Evolutionary conservation across 441 rosid genomes (phyloP).

Genomic region (Gossypium davidsonii): DNA sequence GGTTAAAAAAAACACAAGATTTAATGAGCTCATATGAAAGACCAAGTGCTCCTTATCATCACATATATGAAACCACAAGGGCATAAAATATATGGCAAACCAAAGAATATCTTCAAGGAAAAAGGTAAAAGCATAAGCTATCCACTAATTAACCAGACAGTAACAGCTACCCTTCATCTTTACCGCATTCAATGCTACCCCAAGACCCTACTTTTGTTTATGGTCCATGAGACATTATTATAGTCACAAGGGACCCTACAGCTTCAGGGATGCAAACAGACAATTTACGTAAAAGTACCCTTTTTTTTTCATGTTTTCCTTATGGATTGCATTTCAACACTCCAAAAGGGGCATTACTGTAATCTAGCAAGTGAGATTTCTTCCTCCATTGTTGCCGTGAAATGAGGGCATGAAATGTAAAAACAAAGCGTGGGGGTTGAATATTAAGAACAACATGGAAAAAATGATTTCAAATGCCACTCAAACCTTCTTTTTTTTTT

Average conservation of each 20-base stretch:
- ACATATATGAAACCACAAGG: slow-evolving; percentile 24
- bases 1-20: slow-evolving; percentile 24
- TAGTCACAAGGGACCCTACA: slow-evolving; percentile 30
- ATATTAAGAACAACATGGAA: slow-evolving; percentile 10
- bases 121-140: slow-evolving; percentile 2
- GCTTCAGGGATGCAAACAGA: slow-evolving; percentile 4
- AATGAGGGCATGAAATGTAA: slow-evolving; percentile 30
- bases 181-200: slow-evolving; percentile 18
- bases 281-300: slow-evolving; percentile 24
- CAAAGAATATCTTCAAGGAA: slow-evolving; percentile 9
- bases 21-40: slow-evolving; percentile 38
- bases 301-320: background rate
- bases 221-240: slow-evolving; percentile 30
- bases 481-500: slow-evolving; percentile 7
- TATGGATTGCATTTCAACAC: background rate
- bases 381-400: slow-evolving; percentile 56
- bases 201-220: slow-evolving; percentile 8
- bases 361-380: slow-evolving; percentile 18
- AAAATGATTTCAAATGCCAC: slow-evolving; percentile 19
- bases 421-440: slow-evolving; percentile 30
- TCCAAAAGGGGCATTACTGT: slow-evolving; percentile 18
- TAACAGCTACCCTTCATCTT: slow-evolving; percentile 9
- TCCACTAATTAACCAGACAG: slow-evolving; percentile 17
- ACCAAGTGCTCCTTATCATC: slow-evolving; percentile 23
- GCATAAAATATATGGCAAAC: slow-evolving; percentile 21